Evolutionary conservation across 129 eudicot species (phyloP).

Genomic region (Flaveria robusta): DNA sequence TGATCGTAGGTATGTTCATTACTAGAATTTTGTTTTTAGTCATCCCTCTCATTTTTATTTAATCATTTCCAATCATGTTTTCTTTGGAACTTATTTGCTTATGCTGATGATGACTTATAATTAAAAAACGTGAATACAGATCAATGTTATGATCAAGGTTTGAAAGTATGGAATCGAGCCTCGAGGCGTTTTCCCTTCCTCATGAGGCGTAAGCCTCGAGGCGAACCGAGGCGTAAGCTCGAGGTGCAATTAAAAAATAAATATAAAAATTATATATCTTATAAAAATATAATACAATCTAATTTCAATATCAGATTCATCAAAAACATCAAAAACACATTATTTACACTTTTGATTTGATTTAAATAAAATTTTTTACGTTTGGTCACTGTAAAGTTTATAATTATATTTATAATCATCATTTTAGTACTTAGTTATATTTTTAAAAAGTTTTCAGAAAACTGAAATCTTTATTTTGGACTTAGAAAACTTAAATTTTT

Average conservation of each 20-base stretch:
- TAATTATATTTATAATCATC: neutral
- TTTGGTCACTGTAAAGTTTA: neutral
- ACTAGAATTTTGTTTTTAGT: neutral
- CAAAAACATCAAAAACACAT: too few relatives aligned
- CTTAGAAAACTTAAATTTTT: too few relatives aligned
- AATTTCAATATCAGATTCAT: too few relatives aligned
- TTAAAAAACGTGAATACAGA: neutral
- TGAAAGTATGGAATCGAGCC: too few relatives aligned
- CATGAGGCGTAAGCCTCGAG: too few relatives aligned
- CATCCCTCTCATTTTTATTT: neutral
- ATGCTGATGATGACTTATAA: neutral
- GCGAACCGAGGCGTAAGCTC: too few relatives aligned
- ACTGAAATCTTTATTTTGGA: too few relatives aligned
- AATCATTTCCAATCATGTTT: neutral
- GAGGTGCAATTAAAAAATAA: too few relatives aligned
- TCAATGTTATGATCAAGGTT: neutral
- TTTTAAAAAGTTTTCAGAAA: too few relatives aligned
- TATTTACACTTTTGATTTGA: neutral
- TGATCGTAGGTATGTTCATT: slow-evolving; percentile 30
- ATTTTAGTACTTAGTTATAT: neutral
- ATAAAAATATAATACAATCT: too few relatives aligned
- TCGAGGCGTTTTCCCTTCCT: too few relatives aligned
- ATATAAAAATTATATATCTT: too few relatives aligned
- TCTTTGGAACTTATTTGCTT: neutral
- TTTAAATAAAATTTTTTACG: neutral